These are phyloP conservation scores for Penicillium atrosanguineum DNA, from an alignment of 495 filamentous ascomycete species.

Conservation along the genomic window DNA sequence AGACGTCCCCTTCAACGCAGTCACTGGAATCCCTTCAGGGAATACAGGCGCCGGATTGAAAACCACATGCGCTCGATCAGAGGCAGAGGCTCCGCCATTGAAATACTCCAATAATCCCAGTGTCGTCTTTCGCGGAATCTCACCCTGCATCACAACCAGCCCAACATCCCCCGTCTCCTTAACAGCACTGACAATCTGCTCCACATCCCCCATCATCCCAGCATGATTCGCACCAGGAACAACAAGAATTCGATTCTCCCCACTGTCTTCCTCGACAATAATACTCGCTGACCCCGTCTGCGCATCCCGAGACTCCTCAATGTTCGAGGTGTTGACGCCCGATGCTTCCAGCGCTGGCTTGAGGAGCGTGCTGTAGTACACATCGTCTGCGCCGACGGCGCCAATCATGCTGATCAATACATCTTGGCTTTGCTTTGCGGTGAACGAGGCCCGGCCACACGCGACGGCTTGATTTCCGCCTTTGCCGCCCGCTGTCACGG, in stretches of 20 bases:
- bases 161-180: conserved; percentile 32
- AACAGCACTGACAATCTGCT: conserved; percentile 6
- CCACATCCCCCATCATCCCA: conserved; percentile 21
- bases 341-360: conserved; percentile 19
- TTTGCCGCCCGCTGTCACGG: conserved; percentile 25
- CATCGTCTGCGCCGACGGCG: conserved; percentile 22
- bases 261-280: conserved; percentile 30
- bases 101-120: conserved; percentile 59
- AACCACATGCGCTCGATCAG: conserved; percentile 10
- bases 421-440: conserved; percentile 15
- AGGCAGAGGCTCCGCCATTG: conserved; percentile 5
- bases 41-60: conserved; percentile 74
- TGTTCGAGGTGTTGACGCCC: conserved; percentile 17
- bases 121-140: conserved; percentile 69
- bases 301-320: conserved; percentile 11
- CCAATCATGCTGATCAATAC: conserved; percentile 25
- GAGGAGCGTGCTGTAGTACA: conserved; percentile 20
- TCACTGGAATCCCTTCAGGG: conserved; percentile 39
- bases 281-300: conserved; percentile 28
- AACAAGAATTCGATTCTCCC: conserved; percentile 79
- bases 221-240: conserved; percentile 67
- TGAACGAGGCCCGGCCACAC: conserved; percentile 25
- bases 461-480: conserved; percentile 30
- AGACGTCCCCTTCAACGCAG: conserved; percentile 55
- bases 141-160: conserved; percentile 73